Evolutionary conservation across 352 stramenopile genomes (phyloP).

Genomic region (Globisporangium camurandrum): DNA sequence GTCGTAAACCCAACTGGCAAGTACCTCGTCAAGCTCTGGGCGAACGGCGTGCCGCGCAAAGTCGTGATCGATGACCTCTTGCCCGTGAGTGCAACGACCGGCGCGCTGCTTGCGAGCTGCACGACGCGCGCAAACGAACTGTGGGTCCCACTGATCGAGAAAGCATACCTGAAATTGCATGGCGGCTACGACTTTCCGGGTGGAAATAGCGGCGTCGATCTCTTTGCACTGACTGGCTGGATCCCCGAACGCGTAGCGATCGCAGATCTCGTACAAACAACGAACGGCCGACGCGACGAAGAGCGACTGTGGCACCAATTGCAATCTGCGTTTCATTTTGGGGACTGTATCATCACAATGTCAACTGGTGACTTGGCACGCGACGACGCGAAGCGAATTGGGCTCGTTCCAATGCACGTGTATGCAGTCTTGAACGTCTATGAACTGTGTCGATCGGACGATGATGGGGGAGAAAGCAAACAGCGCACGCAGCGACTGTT

Average conservation of each 20-base stretch:
- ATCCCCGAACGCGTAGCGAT: slow-evolving; percentile 92
- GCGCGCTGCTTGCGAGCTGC: slow-evolving; percentile 78
- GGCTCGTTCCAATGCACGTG: slow-evolving; percentile 93
- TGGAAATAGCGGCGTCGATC: slow-evolving; percentile 95
- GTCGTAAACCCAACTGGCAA: slow-evolving; percentile 91
- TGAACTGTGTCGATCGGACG: slow-evolving; percentile 37
- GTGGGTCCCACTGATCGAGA: slow-evolving; percentile 97
- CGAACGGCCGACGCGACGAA: slow-evolving; percentile 15
- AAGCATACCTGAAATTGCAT: slow-evolving; percentile 97
- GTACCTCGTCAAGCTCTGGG: slow-evolving; percentile 96
- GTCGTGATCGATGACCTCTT: slow-evolving; percentile 95
- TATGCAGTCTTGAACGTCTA: slow-evolving; percentile 95
- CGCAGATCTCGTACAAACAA: slow-evolving; percentile 28
- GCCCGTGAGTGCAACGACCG: slow-evolving; percentile 70
- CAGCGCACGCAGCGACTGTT: slow-evolving; percentile 58
- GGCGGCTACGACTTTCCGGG: slow-evolving; percentile 97
- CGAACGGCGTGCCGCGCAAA: slow-evolving; percentile 90
- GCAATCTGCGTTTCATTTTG: slow-evolving; percentile 89
- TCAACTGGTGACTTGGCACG: slow-evolving; percentile 83
- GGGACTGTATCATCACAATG: slow-evolving; percentile 97
- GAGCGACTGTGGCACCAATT: slow-evolving; percentile 86
- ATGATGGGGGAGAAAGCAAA: slow-evolving; percentile 8
- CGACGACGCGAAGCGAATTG: slow-evolving; percentile 73
- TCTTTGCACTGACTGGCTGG: slow-evolving; percentile 98
- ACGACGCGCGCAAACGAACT: slow-evolving; percentile 76